These are phyloP conservation scores for Bipolaris oryzae DNA, from an alignment of 2,329 filamentous ascomycete genomes.

Conservation along the genomic window DNA sequence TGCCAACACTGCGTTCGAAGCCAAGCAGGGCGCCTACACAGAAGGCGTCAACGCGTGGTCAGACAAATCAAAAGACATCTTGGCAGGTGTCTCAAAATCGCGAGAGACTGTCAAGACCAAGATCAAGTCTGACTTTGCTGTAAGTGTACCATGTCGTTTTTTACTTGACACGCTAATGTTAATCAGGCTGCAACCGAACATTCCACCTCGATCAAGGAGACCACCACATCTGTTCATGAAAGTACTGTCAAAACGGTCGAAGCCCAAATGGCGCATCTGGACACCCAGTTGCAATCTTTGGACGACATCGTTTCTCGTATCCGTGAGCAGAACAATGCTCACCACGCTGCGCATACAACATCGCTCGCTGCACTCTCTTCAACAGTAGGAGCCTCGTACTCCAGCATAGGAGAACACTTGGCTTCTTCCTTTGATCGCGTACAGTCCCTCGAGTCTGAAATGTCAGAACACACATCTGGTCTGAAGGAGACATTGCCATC, in stretches of 20 bases:
- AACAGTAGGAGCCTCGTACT: constrained; percentile 75
- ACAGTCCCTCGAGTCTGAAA: constrained; percentile 70
- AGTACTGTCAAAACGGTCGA: constrained; percentile 90
- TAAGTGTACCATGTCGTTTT: constrained; percentile 52
- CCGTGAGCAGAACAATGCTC: constrained; percentile 76
- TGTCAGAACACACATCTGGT: constrained; percentile 64
- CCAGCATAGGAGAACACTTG: constrained; percentile 72
- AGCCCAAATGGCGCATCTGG: constrained; percentile 84
- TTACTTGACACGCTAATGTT: constrained; percentile 28
- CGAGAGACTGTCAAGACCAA: constrained; percentile 79
- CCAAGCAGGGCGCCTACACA: constrained; percentile 69
- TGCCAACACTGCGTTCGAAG: constrained; percentile 69
- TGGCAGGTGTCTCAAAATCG: constrained; percentile 74
- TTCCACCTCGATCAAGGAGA: constrained; percentile 81
- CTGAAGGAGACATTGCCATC: constrained; percentile 67
- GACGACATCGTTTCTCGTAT: constrained; percentile 90
- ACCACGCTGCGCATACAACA: constrained; percentile 72
- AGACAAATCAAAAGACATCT: constrained; percentile 68
- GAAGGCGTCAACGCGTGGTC: constrained; percentile 77
- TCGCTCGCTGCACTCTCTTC: constrained; percentile 69
- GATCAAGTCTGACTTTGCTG: constrained; percentile 85
- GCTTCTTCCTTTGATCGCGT: constrained; percentile 71
- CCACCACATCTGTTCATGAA: constrained; percentile 85
- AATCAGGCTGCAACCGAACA: constrained; percentile 72
- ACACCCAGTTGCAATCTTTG: constrained; percentile 84